Percentiles rank a stretch among this genome's conserved stretches.
Evolutionary conservation across 345 rosid species (phyloP).

Genomic region (Eucalyptus guilfoylei): DNA sequence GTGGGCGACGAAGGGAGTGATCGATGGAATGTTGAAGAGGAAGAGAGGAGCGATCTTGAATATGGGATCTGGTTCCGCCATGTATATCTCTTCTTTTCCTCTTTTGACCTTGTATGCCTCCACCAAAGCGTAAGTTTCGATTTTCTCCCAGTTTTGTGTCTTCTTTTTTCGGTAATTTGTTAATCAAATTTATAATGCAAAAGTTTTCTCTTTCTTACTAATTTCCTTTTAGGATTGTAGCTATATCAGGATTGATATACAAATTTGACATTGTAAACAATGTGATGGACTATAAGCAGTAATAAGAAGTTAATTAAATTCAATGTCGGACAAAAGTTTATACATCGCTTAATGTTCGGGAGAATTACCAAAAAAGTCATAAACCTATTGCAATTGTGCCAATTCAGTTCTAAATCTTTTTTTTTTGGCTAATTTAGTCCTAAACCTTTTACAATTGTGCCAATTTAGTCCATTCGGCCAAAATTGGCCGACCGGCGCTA

Average conservation of each 20-base stretch:
- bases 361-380: too few species aligned
- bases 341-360: too few species aligned
- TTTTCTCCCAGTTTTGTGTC: too few species aligned
- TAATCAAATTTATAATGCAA: neutral
- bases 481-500: too few species aligned
- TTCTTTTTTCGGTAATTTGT: too few species aligned
- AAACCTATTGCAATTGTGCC: too few species aligned
- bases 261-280: neutral
- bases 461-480: too few species aligned
- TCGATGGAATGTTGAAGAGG: conserved; percentile 29
- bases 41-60: conserved; percentile 40
- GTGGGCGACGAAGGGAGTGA: conserved; percentile 21
- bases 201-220: neutral
- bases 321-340: too few species aligned
- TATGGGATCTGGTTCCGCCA: conserved; percentile 28
- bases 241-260: neutral
- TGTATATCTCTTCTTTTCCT: neutral
- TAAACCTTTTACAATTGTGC: too few species aligned
- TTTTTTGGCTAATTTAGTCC: too few species aligned
- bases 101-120: conserved; percentile 24
- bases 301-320: neutral
- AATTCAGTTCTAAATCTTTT: too few species aligned
- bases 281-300: neutral
- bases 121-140: conserved; percentile 27
- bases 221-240: too few species aligned